Base-by-base conservation (phyloP, 345 rosid genomes). In the rapeseed (Brassica napus) region DNA sequence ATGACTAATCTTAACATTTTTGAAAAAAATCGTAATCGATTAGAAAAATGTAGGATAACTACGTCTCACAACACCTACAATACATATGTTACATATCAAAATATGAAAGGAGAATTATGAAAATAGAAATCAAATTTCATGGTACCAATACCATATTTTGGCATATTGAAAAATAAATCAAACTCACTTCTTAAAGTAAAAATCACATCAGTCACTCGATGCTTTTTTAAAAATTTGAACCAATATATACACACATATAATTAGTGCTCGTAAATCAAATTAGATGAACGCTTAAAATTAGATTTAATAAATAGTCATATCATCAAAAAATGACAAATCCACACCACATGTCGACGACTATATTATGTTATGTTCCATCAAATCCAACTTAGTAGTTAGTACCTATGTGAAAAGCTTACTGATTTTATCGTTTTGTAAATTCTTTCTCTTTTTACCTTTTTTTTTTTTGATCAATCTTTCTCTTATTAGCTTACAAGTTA, bases 181-280 rank as follows among this genome's bases (percentile, higher is more conserved):
- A 80, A 75, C 72, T 74, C 79, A 75, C 39, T 74, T 80, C 76
- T 23, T 32, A 63, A 75, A 75, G 79, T 80, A 69, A 28, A 75
- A 80, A 75, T 80, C 83, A 80, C 79, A 80, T 80, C 83, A 75
- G 12, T 80, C 82, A 79, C 74, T 79, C 83, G 55, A 12, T 70
- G 79, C 54, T 79, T 59, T 59, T 61, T 32, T 31, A 61, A 23
- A 11, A n/a, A 52, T 18, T 47, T 44, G 44, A 73, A 49, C 5
- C 7, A 5, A 24, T 59, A 47, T 21, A n/a, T 47, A 59, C 7
- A 58, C 9, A 59, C 15, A 11, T 6, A 12, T 21, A 54, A 14
- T 28, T 39, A 65, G 2, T 18, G 67, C n/a, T 55, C 31, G 62
- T 44, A 44, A 71, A 71, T 55, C 9, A 57, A 14, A 66, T 73